Conservation (phyloP, 1,284 basidiomycete genomes). For the Naganishia sp. region DNA sequence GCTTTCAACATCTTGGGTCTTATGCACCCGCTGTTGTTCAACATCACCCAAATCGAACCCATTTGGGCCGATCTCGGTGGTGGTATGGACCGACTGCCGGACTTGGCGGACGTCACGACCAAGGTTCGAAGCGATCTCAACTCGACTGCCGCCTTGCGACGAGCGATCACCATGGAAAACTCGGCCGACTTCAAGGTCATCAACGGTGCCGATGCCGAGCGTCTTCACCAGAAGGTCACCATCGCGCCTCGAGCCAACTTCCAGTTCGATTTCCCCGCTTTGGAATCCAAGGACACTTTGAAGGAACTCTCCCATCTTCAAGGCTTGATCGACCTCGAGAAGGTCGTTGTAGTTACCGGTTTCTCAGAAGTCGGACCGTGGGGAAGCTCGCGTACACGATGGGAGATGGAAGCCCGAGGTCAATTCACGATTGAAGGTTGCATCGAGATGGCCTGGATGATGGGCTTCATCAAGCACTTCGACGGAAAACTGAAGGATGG, state of each 20-base stretch:
- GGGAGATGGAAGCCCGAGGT: slow-evolving; percentile 97
- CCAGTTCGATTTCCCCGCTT: slow-evolving; percentile 86
- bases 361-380: slow-evolving; percentile 98
- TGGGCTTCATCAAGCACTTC: slow-evolving; percentile 98
- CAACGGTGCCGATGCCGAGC: slow-evolving; percentile 89
- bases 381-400: slow-evolving; percentile 97
- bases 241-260: slow-evolving; percentile 97
- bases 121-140: slow-evolving; percentile 76
- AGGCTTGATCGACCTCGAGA: slow-evolving; percentile 89
- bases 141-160: slow-evolving; percentile 85
- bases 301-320: slow-evolving; percentile 73
- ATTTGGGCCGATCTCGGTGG: slow-evolving; percentile 98
- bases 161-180: slow-evolving; percentile 90
- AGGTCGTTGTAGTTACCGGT: slow-evolving; percentile 92
- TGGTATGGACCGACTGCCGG: slow-evolving; percentile 94
- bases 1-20: slow-evolving; percentile 98
- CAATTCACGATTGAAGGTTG: slow-evolving; percentile 94
- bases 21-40: slow-evolving; percentile 99
- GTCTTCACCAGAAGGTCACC: slow-evolving; percentile 86
- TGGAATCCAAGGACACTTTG: slow-evolving; percentile 69
- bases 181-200: slow-evolving; percentile 90
- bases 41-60: slow-evolving; percentile 99
- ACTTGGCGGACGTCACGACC: slow-evolving; percentile 85
- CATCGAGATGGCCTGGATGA: slow-evolving; percentile 99
- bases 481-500: slow-evolving; percentile 93